Base-by-base conservation (phyloP, 179 eudicot species). In the Silene noctiflora region DNA sequence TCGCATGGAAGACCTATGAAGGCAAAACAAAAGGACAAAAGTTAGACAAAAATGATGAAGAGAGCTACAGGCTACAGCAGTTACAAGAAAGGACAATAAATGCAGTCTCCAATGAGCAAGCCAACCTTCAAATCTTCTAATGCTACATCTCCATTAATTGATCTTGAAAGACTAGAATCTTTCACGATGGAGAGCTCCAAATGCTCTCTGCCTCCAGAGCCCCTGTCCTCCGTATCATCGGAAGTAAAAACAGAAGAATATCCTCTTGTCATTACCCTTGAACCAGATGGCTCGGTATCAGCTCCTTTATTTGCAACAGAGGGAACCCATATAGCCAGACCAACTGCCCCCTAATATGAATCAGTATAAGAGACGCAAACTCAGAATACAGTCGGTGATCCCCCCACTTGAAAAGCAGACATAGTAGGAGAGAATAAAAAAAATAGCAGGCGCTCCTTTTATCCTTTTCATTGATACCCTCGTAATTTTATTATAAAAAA, bases 241-340 rank as follows among this genome's bases (percentile, higher is more conserved):
- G 51, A 67, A 11, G 89, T 91, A 17, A 87, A 82, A 76, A 93
- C 81, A 74, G 75, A 67, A 72, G 93, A 82, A 80, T 95, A 89
- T 76, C 92, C 95, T 83, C 89, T 81, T 4, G 82, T 75, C 63
- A 68, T 20, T 42, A 79, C 84, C 82, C 83, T 89, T 74, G 88
- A 51, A 71, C 88, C 90, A 78, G 86, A 75, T 77, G 78, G 77
- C 66, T 87, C 95, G 29, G 78, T 61, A 76, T 87, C 93, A 75
- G 86, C 85, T 55, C 93, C 82, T 81, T 82, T 89, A 75, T 87
- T 91, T 73, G 96, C 75, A 69, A 95, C 87, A 71, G 99, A 95
- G 35, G 96, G 99, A 70, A 95, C 99, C 99, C 99, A 95, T 87
- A 95, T 95, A 20, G 97, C 99, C 82, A 95, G 85, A 78, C 99